Evolutionary conservation across 768 basidiomycete genomes (phyloP).

Genomic region (Suillus ampliporus): DNA sequence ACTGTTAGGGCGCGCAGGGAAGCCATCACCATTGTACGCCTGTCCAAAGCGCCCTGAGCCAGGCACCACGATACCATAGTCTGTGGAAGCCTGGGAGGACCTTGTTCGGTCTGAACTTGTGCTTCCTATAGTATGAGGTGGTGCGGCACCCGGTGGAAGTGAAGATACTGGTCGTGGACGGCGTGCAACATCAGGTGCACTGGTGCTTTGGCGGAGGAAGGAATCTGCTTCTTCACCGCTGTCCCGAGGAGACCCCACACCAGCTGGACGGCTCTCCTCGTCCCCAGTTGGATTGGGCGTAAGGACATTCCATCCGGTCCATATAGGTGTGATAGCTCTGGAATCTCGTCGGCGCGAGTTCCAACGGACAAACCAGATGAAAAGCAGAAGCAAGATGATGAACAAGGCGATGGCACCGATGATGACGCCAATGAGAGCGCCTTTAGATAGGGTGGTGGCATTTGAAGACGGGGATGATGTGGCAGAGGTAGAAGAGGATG

Average conservation of each 20-base stretch:
- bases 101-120: conserved; percentile 44
- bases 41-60: conserved; percentile 39
- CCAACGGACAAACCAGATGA: conserved; percentile 40
- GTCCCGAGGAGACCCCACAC: conserved; percentile 71
- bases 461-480: conserved; percentile 28
- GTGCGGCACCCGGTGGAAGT: conserved; percentile 40
- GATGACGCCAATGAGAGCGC: conserved; percentile 38
- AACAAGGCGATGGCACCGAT: conserved; percentile 62
- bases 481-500: conserved; percentile 28
- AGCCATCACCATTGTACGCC: conserved; percentile 32
- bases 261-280: conserved; percentile 46
- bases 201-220: conserved; percentile 53
- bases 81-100: conserved; percentile 46
- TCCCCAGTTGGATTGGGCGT: conserved; percentile 30
- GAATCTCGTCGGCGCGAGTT: conserved; percentile 25
- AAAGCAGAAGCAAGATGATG: conserved; percentile 58
- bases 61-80: conserved; percentile 39
- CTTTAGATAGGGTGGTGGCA: conserved; percentile 37
- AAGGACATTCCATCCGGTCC: conserved; percentile 54
- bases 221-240: conserved; percentile 76
- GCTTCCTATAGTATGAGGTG: conserved; percentile 44
- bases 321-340: conserved; percentile 34
- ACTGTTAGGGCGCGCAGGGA: conserved; percentile 34
- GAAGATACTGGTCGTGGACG: conserved; percentile 27
- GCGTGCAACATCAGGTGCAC: conserved; percentile 24